Evolutionary conservation across 768 basidiomycete species (phyloP).

Genomic region (Podaxis pistillaris): DNA sequence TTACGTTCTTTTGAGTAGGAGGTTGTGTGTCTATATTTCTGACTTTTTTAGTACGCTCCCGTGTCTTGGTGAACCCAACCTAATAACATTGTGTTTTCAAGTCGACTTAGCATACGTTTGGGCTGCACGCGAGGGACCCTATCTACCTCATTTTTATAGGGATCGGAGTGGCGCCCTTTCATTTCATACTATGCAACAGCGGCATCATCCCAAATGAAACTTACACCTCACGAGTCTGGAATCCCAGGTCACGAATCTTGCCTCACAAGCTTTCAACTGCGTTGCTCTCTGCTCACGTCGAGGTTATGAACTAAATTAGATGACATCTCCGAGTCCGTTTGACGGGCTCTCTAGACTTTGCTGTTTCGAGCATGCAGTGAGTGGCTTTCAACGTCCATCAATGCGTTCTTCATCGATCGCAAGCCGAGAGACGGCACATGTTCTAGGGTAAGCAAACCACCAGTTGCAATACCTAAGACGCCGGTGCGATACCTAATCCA

Average conservation of each 20-base stretch:
- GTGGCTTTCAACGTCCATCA: neutral
- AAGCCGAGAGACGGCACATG: neutral
- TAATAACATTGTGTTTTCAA: constrained; percentile 7
- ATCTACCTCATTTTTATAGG: neutral
- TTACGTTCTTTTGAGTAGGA: constrained; percentile 9
- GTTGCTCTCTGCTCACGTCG: neutral
- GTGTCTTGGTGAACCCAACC: neutral
- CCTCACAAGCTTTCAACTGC: neutral
- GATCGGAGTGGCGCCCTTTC: neutral
- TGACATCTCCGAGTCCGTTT: neutral
- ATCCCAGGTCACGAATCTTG: neutral
- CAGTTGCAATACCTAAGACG: neutral
- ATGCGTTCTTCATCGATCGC: neutral
- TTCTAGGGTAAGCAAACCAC: neutral
- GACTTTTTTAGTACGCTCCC: neutral
- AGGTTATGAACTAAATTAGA: neutral
- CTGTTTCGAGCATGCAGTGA: neutral
- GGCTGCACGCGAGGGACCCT: neutral
- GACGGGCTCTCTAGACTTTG: neutral
- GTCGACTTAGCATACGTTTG: neutral
- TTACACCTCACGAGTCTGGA: neutral
- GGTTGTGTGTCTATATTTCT: constrained; percentile 10
- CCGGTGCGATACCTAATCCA: constrained; percentile 2
- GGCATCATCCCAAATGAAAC: neutral
- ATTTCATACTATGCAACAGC: neutral